phyloP scores from a whole-genome alignment of 148 eudicot species.

The Chenopodium berlandieri region DNA sequence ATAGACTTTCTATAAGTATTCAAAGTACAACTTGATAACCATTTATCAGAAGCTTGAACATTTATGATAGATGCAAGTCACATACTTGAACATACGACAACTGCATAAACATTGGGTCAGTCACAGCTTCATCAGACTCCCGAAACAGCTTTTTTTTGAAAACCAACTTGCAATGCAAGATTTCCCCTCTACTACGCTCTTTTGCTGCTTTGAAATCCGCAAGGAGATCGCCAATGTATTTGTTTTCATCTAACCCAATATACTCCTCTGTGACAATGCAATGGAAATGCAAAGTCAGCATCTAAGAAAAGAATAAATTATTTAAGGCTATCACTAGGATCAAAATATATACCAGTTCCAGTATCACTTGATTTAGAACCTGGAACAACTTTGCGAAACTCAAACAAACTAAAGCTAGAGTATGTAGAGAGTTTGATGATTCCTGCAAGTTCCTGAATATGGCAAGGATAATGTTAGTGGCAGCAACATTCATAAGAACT shows the following conservation, averaged over 20 bases:
- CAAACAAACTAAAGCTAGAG: conserved; percentile 93
- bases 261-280: conserved; percentile 66
- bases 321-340: not conserved
- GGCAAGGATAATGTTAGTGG: conserved; percentile 17
- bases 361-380: conserved; percentile 82
- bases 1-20: not conserved
- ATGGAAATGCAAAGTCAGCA: conserved; percentile 14
- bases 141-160: conserved; percentile 94
- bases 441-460: conserved; percentile 88
- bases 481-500: conserved; percentile 5
- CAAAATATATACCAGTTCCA: conserved; percentile 67
- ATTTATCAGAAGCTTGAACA: not conserved
- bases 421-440: conserved; percentile 79
- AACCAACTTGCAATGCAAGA: conserved; percentile 85
- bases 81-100: conserved; percentile 92
- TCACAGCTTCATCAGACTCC: conserved; percentile 93
- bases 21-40: not conserved
- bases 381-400: conserved; percentile 85
- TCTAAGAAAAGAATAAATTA: not conserved
- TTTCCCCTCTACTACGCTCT: conserved; percentile 94
- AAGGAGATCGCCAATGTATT: conserved; percentile 89
- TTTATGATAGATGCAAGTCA: not conserved
- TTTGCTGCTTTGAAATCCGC: conserved; percentile 94
- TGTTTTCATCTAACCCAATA: conserved; percentile 89
- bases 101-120: conserved; percentile 97